Base-by-base conservation (phyloP, 1,284 basidiomycete genomes). In the Apiotrichum akiyoshidainum region DNA sequence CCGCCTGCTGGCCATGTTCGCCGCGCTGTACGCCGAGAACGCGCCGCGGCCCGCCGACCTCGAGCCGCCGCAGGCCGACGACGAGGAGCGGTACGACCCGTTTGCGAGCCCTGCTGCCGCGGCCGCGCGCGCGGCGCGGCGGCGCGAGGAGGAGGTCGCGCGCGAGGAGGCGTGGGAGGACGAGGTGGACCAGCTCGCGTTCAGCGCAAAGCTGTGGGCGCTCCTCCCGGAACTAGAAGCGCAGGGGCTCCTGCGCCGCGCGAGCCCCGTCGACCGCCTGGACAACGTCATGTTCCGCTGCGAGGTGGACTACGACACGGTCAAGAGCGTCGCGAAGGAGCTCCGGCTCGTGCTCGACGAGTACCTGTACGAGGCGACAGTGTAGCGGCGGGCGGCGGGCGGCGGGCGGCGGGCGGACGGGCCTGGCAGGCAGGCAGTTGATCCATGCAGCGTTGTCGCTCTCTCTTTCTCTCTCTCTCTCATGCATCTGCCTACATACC, bases 1-100 rank as follows among this genome's bases (percentile, higher is more conserved):
- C 70, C 80, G 93, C 21, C 77, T 96, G 52, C 72, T 92, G 1
- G 90, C 91, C 0, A 88, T 96, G 55, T 83, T 94, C 9, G 90
- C 90, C 2, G 84, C 87, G 0, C 78, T 97, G 10, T 78, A 93
- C 40, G 87, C 90, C 58, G 92, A 95, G 72, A 86, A 92, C 63
- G 90, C 77, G 70, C 14, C 77, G 78, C 26, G 81, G 74, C 48
- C 81, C 76, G 5, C 58, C 22, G 68, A 72, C 17, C 63, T 75
- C 14, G 57, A 68, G 26, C 63, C 64, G 26, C 61, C 58, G 19
- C 65, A 61, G 8, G n/a, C n/a, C n/a, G 63, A 64, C 19, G 58
- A 61, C 14, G 55, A 78, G 65, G 22, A 74, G 82, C 52, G 66
- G 45, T 54, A 61, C 14, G 62, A 51, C 31, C 37, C 33, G 1